A percentile compares a stretch with the other conserved stretches of the same genome.
These are phyloP conservation scores for Trichomonas tenax DNA, from an alignment of 208 protist species.

Conservation along the genomic window DNA sequence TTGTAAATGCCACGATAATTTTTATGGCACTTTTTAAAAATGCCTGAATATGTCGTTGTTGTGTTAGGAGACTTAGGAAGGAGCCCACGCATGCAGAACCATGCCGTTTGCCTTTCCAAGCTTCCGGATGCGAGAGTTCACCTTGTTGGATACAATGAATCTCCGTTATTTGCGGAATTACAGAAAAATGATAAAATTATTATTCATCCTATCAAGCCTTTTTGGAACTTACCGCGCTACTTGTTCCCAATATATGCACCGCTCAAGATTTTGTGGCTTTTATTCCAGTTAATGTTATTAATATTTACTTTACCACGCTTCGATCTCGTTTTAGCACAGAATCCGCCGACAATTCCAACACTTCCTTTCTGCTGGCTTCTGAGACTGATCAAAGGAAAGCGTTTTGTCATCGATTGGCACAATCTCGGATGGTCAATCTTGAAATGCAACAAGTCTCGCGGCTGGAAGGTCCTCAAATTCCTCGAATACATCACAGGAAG, in stretches of 20 bases:
- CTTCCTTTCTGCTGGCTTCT: not conserved
- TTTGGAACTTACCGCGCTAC: not conserved
- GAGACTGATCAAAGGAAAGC: not conserved
- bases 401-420: conserved; percentile 21
- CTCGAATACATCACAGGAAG: not conserved
- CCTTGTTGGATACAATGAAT: conserved; percentile 15
- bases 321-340: not conserved
- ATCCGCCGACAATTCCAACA: conserved; percentile 16
- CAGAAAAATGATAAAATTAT: not conserved
- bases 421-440: conserved; percentile 18
- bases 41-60: conserved; percentile 13
- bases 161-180: not conserved
- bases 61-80: conserved; percentile 20
- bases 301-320: not conserved
- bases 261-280: not conserved
- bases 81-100: conserved; percentile 14
- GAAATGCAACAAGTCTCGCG: not conserved
- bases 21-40: not conserved
- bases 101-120: not conserved
- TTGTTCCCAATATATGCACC: conserved; percentile 11
- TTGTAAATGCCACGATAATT: too few relatives aligned
- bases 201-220: not conserved
- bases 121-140: not conserved
- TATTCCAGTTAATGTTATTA: not conserved
- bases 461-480: not conserved